phyloP scores from a whole-genome alignment of 1,284 basidiomycete genomes.

The Puccinia polysora region DNA sequence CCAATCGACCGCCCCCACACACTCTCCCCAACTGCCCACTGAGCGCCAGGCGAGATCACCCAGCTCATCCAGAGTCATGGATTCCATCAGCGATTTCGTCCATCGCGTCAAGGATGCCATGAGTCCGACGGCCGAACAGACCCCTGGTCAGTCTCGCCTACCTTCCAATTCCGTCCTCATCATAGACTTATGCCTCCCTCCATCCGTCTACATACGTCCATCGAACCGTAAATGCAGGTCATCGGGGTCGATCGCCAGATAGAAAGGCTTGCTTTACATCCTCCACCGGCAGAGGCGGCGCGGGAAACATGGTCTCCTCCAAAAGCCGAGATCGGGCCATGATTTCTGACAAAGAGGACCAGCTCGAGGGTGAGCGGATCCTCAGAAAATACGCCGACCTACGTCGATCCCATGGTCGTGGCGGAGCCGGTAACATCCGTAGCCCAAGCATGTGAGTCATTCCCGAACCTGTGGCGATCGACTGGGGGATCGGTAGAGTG shows the following conservation, averaged over 20 bases:
- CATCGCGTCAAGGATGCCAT: slow-evolving; percentile 14
- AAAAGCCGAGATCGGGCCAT: neutral
- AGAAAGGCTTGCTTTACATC: neutral
- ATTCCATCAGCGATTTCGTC: slow-evolving; percentile 22
- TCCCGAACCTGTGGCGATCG: neutral
- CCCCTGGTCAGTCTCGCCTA: neutral
- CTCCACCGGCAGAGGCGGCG: slow-evolving; percentile 31
- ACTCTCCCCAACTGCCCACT: too few species aligned
- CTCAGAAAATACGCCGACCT: neutral
- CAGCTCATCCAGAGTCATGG: neutral
- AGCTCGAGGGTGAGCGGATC: neutral
- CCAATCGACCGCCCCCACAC: too few species aligned
- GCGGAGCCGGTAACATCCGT: slow-evolving; percentile 35
- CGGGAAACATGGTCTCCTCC: slow-evolving; percentile 21
- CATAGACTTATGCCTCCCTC: neutral
- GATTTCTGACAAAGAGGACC: neutral
- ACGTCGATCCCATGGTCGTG: slow-evolving; percentile 22
- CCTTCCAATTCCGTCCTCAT: neutral
- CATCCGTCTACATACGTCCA: neutral
- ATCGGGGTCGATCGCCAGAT: slow-evolving; percentile 6
- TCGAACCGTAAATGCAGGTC: neutral
- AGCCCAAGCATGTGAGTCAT: slow-evolving; percentile 21
- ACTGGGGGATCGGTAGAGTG: too few species aligned
- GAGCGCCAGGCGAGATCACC: too few species aligned
- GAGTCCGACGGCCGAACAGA: neutral